These are phyloP conservation scores for Wickerhamomyces subpelliculosus DNA, from an alignment of 805 yeast genomes.

Conservation along the genomic window DNA sequence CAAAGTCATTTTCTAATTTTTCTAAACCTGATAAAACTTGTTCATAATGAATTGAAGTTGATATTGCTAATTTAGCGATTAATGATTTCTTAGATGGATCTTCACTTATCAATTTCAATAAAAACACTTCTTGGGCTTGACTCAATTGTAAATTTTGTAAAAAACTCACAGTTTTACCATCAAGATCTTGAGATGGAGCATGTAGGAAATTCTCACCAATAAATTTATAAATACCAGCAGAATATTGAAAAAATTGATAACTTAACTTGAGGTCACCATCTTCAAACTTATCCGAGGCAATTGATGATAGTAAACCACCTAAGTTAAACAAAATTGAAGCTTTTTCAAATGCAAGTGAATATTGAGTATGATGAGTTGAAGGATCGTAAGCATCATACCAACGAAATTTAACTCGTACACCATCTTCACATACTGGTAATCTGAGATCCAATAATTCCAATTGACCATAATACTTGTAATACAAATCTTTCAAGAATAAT, in stretches of 20 bases:
- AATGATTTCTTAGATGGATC: conserved; percentile 50
- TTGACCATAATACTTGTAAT: conserved; percentile 71
- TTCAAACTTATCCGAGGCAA: conserved; percentile 32
- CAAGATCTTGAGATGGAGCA: conserved; percentile 78
- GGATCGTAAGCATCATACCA: conserved; percentile 75
- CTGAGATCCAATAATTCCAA: conserved; percentile 74
- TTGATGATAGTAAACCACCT: conserved; percentile 52
- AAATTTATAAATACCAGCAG: conserved; percentile 72
- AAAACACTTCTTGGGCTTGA: conserved; percentile 84
- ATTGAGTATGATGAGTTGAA: conserved; percentile 50
- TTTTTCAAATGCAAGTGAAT: conserved; percentile 82
- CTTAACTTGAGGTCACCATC: conserved; percentile 49
- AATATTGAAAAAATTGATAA: conserved; percentile 55
- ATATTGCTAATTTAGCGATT: conserved; percentile 66
- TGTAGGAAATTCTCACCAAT: conserved; percentile 77
- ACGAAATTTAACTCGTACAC: conserved; percentile 54
- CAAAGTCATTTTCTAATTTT: conserved; percentile 25
- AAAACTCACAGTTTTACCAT: conserved; percentile 59
- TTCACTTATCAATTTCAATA: conserved; percentile 47
- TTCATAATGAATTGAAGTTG: conserved; percentile 51
- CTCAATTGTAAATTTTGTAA: conserved; percentile 65
- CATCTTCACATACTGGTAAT: conserved; percentile 54
- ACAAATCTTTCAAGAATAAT: conserved; percentile 41
- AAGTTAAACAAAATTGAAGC: conserved; percentile 78
- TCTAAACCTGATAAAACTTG: conserved; percentile 41